phyloP scores from a whole-genome alignment of 2,329 filamentous ascomycete species.

The Sarocladium kiliense region DNA sequence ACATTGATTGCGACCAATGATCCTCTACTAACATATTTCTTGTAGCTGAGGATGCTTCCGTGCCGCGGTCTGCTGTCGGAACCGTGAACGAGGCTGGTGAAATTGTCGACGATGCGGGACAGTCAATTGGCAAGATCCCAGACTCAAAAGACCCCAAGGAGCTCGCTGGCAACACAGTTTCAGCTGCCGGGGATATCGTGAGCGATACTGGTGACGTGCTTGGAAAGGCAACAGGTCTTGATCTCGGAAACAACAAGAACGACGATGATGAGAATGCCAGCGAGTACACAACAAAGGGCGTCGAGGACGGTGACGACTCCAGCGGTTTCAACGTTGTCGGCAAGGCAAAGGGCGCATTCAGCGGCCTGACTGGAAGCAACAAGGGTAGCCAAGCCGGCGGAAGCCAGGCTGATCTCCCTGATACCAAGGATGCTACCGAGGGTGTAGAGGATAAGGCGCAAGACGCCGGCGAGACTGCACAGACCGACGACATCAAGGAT shows the following conservation, averaged over 20 bases:
- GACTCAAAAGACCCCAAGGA: conserved; percentile 33
- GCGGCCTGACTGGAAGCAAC: conserved; percentile 11
- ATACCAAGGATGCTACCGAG: conserved; percentile 16
- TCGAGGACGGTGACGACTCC: conserved; percentile 24
- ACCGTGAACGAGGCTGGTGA: conserved; percentile 40
- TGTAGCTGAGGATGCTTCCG: conserved; percentile 22
- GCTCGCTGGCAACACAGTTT: conserved; percentile 35
- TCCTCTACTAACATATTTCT: not conserved
- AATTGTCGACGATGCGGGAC: conserved; percentile 38
- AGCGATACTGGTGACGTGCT: conserved; percentile 33
- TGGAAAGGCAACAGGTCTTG: conserved; percentile 32
- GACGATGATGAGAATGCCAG: conserved; percentile 28
- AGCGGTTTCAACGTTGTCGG: conserved; percentile 23
- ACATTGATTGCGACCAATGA: too few species aligned
- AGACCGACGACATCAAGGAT: conserved; percentile 9
- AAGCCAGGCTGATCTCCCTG: conserved; percentile 13
- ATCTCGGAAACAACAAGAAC: conserved; percentile 14
- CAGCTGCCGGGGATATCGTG: conserved; percentile 28
- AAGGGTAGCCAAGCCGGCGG: conserved; percentile 4
- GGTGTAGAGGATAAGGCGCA: conserved; percentile 9
- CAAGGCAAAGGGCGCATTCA: conserved; percentile 21
- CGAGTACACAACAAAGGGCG: conserved; percentile 33
- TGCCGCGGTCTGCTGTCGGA: conserved; percentile 33
- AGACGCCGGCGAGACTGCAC: conserved; percentile 4
- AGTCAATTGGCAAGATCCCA: conserved; percentile 35